Base-by-base conservation (phyloP, 2,329 filamentous ascomycete genomes). In the Apiospora arundinis region DNA sequence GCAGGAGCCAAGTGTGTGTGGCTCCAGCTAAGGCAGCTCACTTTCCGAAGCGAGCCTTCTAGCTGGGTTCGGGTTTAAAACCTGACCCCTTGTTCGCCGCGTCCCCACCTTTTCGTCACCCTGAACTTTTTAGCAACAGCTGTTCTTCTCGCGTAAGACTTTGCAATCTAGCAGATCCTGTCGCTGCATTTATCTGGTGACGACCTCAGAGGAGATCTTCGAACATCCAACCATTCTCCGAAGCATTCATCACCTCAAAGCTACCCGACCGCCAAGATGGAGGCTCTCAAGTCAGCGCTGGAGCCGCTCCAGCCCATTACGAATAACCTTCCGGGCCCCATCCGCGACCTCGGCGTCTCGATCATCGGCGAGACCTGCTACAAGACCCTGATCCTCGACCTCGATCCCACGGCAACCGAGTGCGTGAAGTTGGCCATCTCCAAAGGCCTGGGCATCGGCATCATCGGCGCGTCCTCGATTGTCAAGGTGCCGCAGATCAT, bases 401-500 rank as follows among this genome's bases (percentile, higher is more conserved):
- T 99, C 80, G 92, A 97, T 84, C 86, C 92, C 77, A 89, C 90
- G 74, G 90, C 94, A 78, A 88, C 89, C 7, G 90, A 89, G 72
- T 99, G 96, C 86, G 85, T 97, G 77, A 96, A 96, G 80, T 91
- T 98, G 69, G 95, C 91, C 76, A 89, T 98, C 79, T 97, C 93
- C 79, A 99, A 99, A 85, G 94, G 89, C 3, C 91, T 99, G 21
- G 95, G 96, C 71, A 92, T 98, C 76, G 96, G 92, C 81, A 99
- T 99, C 83, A 95, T 99, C 80, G 92, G 89, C 76, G 94, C 95
- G 69, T 95, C 93, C 40, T 92, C 93, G 70, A 91, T 98, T 77
- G 95, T 99, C 86, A 99, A 99, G 85, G 91, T 99, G 37, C 96
- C 96, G 0, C 96, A 99, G 86, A 95, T 99, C 80, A 83, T 98